phyloP scores from a whole-genome alignment of 768 basidiomycete genomes.

The Trametes coccinea region DNA sequence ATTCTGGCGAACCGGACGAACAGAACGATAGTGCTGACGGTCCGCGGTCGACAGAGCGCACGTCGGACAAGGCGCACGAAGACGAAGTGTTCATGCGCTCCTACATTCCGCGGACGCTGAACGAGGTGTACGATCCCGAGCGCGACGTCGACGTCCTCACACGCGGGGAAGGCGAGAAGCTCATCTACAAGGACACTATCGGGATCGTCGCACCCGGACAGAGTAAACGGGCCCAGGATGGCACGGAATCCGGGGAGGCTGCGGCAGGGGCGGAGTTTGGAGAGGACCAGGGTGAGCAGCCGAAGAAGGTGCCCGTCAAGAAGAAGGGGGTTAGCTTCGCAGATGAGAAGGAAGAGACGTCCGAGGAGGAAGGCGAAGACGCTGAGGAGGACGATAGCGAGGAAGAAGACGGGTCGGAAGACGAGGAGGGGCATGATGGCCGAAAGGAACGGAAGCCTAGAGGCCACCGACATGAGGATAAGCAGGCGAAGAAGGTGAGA shows the following conservation, averaged over 20 bases:
- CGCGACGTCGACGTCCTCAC: conserved; percentile 79
- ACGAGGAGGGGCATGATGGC: conserved; percentile 42
- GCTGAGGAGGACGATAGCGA: conserved; percentile 13
- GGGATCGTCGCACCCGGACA: conserved; percentile 59
- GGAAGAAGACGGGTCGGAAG: conserved; percentile 30
- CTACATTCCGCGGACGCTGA: conserved; percentile 90
- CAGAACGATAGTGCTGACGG: conserved; percentile 18
- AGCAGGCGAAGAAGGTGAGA: conserved; percentile 82
- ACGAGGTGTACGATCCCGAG: conserved; percentile 94
- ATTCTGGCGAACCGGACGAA: conserved; percentile 33
- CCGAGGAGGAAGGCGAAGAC: conserved; percentile 26
- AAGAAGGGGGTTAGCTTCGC: conserved; percentile 17
- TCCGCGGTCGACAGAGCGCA: neutral
- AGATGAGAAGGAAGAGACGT: conserved; percentile 20
- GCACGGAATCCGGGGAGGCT: conserved; percentile 22
- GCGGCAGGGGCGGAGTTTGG: conserved; percentile 8
- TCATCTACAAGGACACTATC: conserved; percentile 89
- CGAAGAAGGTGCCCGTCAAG: conserved; percentile 1
- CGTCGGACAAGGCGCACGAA: conserved; percentile 53
- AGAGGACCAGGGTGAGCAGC: neutral
- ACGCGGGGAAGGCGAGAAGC: conserved; percentile 64
- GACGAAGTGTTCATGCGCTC: conserved; percentile 88
- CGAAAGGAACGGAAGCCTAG: conserved; percentile 61
- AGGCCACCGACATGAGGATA: conserved; percentile 93
- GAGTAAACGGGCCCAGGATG: conserved; percentile 11